Conservation (phyloP, 2,329 filamentous ascomycete genomes). For the Peltaster fructicola region DNA sequence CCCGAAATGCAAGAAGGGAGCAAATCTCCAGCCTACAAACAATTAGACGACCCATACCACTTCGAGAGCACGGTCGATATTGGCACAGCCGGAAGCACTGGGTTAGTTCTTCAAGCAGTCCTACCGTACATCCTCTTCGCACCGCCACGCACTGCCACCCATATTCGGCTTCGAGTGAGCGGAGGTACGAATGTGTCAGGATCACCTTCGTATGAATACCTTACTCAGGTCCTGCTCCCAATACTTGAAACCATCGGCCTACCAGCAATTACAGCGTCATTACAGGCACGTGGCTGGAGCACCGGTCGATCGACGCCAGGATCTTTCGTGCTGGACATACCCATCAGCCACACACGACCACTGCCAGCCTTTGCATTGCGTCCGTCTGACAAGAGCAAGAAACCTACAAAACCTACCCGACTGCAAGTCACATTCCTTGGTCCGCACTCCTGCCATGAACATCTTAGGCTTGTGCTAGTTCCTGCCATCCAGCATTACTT, state of each 20-base stretch:
- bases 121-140: conserved; percentile 38
- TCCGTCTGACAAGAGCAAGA: conserved; percentile 12
- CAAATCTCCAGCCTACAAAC: conserved; percentile 8
- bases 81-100: conserved; percentile 34
- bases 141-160: conserved; percentile 12
- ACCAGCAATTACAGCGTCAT: conserved; percentile 24
- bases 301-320: conserved; percentile 30
- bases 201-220: conserved; percentile 39
- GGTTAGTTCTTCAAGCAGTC: conserved; percentile 40
- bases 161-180: conserved; percentile 26
- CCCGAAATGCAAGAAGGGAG: conserved; percentile 10
- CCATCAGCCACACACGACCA: conserved; percentile 17
- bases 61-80: conserved; percentile 25
- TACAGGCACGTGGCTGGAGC: conserved; percentile 37
- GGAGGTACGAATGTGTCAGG: conserved; percentile 42
- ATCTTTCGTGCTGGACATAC: conserved; percentile 31
- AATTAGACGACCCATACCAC: conserved; percentile 3
- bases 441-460: conserved; percentile 17
- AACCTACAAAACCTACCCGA: conserved; percentile 5
- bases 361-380: conserved; percentile 22
- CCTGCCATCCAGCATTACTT: conserved; percentile 6
- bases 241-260: conserved; percentile 34
- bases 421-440: conserved; percentile 22
- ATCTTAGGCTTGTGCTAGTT: conserved; percentile 6
- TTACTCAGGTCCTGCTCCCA: conserved; percentile 37